Percentiles rank a stretch among this genome's conserved stretches.
Evolutionary conservation across 345 rosid species (phyloP).

Genomic region (Salix caprea): DNA sequence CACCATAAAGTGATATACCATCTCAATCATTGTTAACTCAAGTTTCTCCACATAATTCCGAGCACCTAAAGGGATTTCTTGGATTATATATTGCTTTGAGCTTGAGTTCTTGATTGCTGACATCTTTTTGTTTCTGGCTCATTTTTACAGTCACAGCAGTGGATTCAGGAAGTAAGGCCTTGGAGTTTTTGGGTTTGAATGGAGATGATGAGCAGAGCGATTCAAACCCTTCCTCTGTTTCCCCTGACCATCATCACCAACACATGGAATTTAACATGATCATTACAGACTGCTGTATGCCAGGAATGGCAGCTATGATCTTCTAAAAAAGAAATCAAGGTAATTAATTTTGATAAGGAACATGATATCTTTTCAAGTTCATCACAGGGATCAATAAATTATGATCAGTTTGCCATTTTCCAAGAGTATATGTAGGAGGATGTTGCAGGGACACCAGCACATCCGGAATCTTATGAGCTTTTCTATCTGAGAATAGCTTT

Average conservation of each 20-base stretch:
- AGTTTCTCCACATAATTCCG: constrained; percentile 74
- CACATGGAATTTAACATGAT: constrained; percentile 61
- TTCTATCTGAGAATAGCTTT: constrained; percentile 52
- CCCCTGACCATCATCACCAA: constrained; percentile 15
- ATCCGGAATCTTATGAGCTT: constrained; percentile 50
- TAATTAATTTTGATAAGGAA: constrained; percentile 53
- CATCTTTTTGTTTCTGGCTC: not conserved
- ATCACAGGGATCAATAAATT: constrained; percentile 55
- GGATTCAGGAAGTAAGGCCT: constrained; percentile 85
- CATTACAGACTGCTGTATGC: constrained; percentile 94
- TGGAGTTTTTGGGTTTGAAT: constrained; percentile 70
- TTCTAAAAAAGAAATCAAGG: constrained; percentile 70
- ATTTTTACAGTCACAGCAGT: constrained; percentile 66
- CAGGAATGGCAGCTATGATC: constrained; percentile 94
- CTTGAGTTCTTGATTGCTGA: not conserved
- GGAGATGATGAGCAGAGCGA: constrained; percentile 23
- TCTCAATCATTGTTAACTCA: constrained; percentile 66
- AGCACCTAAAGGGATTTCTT: constrained; percentile 38
- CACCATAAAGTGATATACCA: constrained; percentile 63
- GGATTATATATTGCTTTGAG: not conserved
- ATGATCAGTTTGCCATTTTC: constrained; percentile 71
- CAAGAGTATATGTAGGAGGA: constrained; percentile 80
- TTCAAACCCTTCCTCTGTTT: constrained; percentile 31
- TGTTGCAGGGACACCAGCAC: constrained; percentile 75
- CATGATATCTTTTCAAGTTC: constrained; percentile 67